Evolutionary conservation across 148 eudicot genomes (phyloP), one percentile per base, ranked within the genome.

Genomic region (Cornus suecica): DNA sequence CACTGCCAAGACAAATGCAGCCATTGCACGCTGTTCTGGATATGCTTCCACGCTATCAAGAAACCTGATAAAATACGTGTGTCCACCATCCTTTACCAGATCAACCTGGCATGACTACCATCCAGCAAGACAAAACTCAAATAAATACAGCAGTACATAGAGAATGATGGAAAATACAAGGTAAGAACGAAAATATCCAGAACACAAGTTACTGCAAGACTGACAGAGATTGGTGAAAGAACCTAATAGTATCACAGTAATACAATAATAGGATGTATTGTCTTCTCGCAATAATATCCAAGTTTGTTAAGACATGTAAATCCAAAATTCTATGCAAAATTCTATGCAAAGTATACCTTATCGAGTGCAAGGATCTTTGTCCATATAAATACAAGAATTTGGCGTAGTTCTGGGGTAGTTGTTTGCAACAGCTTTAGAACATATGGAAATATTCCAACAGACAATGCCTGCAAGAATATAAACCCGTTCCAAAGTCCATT

Each of bases 11-110:
- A 95, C 97, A 90, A 95, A 95, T 65, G 99, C 97, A 78, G 97
- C 97, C 99, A 95, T 95, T 37, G 97, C 99, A 52, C 99, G 91
- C 75, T 92, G 99, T 78, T 95, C 99, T 42, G 99, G 99, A 78
- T 75, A 91, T 65, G 93, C 91, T 87, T 95, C 99, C 62, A 77
- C 80, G 74, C 99, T 87, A 78, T 95, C 97, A 70, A 95, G 92
- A 92, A 91, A 95, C 79, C 91, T 85, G 65, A 95, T 95, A 80
- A 95, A 95, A 75, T 95, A 95, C 73, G 79, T 78, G 68, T 92
- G 97, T 52, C 97, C 99, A 37, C 91, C 94, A 91, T 95, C 99
- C 88, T 95, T 95, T 58, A 92, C 99, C 78, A 95, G 83, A 84
- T 95, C 97, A 82, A 91, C 97, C 90, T 95, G 97, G 82, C 99